Evolutionary conservation across 352 stramenopile species (phyloP).

Genomic region (Phytophthora hibernalis): DNA sequence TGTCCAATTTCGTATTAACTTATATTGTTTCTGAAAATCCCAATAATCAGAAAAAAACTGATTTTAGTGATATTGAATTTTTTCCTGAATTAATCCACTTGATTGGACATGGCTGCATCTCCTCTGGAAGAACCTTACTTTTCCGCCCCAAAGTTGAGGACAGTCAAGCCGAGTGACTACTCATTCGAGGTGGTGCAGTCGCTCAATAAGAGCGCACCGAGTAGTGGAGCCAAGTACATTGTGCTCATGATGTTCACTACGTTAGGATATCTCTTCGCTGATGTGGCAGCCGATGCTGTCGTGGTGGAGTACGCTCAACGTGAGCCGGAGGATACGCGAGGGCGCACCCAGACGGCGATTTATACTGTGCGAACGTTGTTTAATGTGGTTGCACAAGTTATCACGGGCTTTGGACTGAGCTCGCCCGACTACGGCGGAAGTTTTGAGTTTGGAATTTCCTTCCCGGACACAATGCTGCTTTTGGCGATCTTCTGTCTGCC

Average conservation of each 20-base stretch:
- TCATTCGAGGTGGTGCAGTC: constrained; percentile 39
- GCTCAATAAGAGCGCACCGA: constrained; percentile 46
- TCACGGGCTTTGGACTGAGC: constrained; percentile 54
- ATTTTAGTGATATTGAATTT: no score
- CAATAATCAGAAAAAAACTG: no score
- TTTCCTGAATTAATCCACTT: no score
- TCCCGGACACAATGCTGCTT: constrained; percentile 46
- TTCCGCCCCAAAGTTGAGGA: constrained; percentile 36
- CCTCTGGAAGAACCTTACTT: constrained; percentile 51
- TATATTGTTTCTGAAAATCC: no score
- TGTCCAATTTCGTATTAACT: no score
- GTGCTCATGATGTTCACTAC: constrained; percentile 61
- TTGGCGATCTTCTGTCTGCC: constrained; percentile 48
- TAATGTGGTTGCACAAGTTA: constrained; percentile 45
- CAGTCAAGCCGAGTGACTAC: constrained; percentile 42
- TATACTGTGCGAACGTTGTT: constrained; percentile 56
- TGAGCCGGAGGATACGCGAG: constrained; percentile 58
- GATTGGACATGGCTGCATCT: constrained; percentile 46
- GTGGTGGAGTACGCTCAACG: constrained; percentile 67
- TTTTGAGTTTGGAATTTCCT: constrained; percentile 55
- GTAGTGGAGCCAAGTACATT: constrained; percentile 51
- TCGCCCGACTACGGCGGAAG: constrained; percentile 49
- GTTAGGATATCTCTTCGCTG: constrained; percentile 61
- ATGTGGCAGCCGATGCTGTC: constrained; percentile 59
- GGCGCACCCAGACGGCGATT: constrained; percentile 58